Conservation (phyloP, 306 rosid species). For the Oxytropis ochrocephala region DNA sequence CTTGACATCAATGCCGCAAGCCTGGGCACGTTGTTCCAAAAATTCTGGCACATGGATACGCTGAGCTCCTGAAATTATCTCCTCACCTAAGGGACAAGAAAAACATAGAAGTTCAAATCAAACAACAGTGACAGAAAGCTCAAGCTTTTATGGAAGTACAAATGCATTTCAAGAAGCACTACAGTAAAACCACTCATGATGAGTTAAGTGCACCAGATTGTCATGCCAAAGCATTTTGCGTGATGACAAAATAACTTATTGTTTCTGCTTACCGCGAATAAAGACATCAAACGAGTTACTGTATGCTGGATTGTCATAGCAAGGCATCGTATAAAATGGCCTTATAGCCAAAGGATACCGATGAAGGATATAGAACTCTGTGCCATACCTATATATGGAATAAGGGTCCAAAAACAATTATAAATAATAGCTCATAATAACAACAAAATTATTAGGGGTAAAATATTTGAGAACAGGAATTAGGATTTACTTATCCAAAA, state of each 20-base stretch:
- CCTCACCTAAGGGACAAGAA: conserved; percentile 60
- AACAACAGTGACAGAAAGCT: background rate
- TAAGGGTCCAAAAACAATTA: background rate
- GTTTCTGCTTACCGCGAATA: conserved; percentile 61
- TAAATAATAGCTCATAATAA: background rate
- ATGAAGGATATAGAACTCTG: conserved; percentile 87
- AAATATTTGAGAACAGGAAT: background rate
- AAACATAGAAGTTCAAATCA: conserved; percentile 17
- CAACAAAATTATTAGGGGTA: background rate
- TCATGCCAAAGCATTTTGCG: background rate
- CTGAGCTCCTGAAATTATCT: conserved; percentile 94
- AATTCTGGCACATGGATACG: conserved; percentile 79
- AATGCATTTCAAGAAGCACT: background rate
- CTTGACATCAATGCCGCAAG: conserved; percentile 68
- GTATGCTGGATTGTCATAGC: conserved; percentile 66
- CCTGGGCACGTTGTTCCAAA: conserved; percentile 66
- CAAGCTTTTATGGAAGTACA: background rate
- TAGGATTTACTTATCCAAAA: conserved; percentile 65
- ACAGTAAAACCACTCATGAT: background rate
- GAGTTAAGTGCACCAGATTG: background rate
- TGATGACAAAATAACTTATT: background rate
- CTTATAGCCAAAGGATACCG: conserved; percentile 84
- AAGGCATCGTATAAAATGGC: conserved; percentile 98
- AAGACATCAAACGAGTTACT: conserved; percentile 94
- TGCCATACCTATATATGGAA: conserved; percentile 55